Base-by-base conservation (phyloP, 441 rosid genomes). In the Adansonia gregorii region DNA sequence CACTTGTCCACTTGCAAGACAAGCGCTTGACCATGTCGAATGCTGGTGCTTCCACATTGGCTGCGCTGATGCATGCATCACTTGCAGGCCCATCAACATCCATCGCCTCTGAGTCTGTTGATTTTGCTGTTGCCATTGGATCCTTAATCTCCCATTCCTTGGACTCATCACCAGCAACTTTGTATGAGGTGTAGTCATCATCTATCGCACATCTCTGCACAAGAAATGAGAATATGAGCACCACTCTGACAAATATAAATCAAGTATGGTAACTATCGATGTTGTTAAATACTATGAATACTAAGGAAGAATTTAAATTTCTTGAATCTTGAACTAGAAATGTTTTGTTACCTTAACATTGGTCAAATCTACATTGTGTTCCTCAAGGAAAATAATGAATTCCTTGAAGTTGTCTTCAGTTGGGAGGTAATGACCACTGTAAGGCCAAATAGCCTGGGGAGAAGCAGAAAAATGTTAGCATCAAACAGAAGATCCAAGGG, bases 1-100 rank as follows among this genome's bases (percentile, higher is more conserved):
- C 93, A 22, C 89, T 91, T 0, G 80, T 70, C 98, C 96, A 94
- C 80, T 91, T 94, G 90, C 94, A 87, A 15, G 94, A 86, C 73
- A 94, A 20, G 41, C 90, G 85, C 81, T 76, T 91, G 12, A 85
- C 73, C 63, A 84, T 6, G 58, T 85, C 83, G 56, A 84, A 83
- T 59, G 67, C 79, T 6, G 86, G 80, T 73, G 75, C 83, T 78
- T 75, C 83, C 69, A n/a, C 58, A 39, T 65, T 61, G 55, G 72
- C 73, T 48, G 11, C 71, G 46, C 61, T 72, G 27, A 43, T 55
- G 45, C 6, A 49, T 60, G 58, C 61, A n/a, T 72, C 78, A 58
- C 68, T 65, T 75, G 74, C 67, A 52, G 75, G 31, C 43, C 8
- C 75, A 19, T 76, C 78, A 17, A 66, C 59, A 67, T 39, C 24